Conservation (phyloP, 75 land plant species). For the Pseudotsuga menziesii region DNA sequence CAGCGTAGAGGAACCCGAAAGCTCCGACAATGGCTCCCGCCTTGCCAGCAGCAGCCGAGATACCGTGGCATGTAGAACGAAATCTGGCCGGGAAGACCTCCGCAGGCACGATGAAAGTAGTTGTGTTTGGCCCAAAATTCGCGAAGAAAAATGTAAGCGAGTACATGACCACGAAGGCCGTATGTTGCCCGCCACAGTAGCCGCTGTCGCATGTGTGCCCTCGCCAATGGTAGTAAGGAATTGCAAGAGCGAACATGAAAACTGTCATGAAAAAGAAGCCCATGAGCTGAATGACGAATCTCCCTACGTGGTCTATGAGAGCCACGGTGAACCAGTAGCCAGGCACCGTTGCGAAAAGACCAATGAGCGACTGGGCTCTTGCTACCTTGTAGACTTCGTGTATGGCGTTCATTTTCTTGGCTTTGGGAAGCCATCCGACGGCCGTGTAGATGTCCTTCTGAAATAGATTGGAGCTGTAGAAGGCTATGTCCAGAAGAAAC, state of each 20-base stretch:
- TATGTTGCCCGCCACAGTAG: conserved; percentile 1
- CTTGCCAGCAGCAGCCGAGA: conserved; percentile 20
- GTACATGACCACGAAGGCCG: conserved; percentile 26
- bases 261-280: conserved; percentile 36
- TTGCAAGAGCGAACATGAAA: conserved; percentile 11
- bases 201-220: too few relatives aligned
- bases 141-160: conserved; percentile 25
- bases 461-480: conserved; percentile 38
- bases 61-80: conserved; percentile 46
- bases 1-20: conserved; percentile 48
- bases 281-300: conserved; percentile 20
- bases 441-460: conserved; percentile 57
- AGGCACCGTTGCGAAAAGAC: conserved; percentile 55
- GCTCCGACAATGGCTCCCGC: conserved; percentile 49
- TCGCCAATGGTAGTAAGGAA: conserved; percentile 26
- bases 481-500: conserved; percentile 54
- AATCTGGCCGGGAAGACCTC: conserved; percentile 54
- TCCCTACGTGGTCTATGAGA: conserved; percentile 23
- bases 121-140: conserved; percentile 29
- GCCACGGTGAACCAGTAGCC: conserved; percentile 68
- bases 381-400: conserved; percentile 40
- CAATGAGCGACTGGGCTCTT: conserved; percentile 50
- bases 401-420: conserved; percentile 42
- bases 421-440: conserved; percentile 26
- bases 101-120: conserved; percentile 54